Percentiles rank a stretch among this genome's conserved stretches.
These are phyloP conservation scores for Alternaria sp. DNA, from an alignment of 2,329 filamentous ascomycete genomes.

Conservation along the genomic window DNA sequence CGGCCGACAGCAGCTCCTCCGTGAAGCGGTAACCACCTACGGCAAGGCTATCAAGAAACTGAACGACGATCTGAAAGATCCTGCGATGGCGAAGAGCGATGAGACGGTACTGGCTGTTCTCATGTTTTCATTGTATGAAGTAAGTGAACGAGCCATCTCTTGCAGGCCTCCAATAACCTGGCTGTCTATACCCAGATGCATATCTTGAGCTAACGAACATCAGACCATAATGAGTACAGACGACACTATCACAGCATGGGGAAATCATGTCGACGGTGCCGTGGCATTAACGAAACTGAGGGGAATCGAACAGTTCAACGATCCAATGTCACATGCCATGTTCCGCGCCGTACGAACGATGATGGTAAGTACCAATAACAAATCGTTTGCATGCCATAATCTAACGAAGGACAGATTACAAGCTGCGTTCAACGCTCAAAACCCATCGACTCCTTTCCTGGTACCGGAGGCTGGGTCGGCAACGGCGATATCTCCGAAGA, in stretches of 20 bases:
- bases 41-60: slow-evolving; percentile 48
- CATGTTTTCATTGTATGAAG: slow-evolving; percentile 52
- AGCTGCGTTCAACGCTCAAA: slow-evolving; percentile 49
- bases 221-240: slow-evolving; percentile 50
- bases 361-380: slow-evolving; percentile 40
- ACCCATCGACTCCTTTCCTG: slow-evolving; percentile 48
- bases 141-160: slow-evolving; percentile 33
- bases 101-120: slow-evolving; percentile 50
- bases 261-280: slow-evolving; percentile 50
- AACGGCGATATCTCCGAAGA: slow-evolving; percentile 40
- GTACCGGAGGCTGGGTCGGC: slow-evolving; percentile 43
- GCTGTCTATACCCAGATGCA: slow-evolving; percentile 8
- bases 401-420: slow-evolving; percentile 40
- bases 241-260: slow-evolving; percentile 48
- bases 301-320: slow-evolving; percentile 48
- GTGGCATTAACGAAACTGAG: slow-evolving; percentile 49
- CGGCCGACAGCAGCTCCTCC: slow-evolving; percentile 39
- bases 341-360: slow-evolving; percentile 51
- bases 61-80: slow-evolving; percentile 47
- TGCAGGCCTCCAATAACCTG: slow-evolving; percentile 22
- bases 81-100: slow-evolving; percentile 43
- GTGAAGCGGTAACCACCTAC: slow-evolving; percentile 45
- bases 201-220: slow-evolving; percentile 18
- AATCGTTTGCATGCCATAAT: neutral
- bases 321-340: slow-evolving; percentile 45